These are phyloP conservation scores for Corylus avellana DNA, from an alignment of 306 rosid species.

Conservation along the genomic window DNA sequence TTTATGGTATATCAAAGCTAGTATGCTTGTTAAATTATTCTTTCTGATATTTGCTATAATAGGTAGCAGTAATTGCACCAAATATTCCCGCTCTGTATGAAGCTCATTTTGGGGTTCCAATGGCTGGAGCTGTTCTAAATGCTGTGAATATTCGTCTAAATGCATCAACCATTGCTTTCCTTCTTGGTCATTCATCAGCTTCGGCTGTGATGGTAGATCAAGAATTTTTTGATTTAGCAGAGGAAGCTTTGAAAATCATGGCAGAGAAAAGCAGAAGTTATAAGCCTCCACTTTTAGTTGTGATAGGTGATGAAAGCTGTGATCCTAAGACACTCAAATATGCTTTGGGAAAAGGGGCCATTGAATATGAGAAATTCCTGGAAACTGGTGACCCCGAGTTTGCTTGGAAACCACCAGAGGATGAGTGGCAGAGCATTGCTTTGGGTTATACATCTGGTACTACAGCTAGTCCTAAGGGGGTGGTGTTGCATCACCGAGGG, in stretches of 20 bases:
- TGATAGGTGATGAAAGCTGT: slow-evolving; percentile 75
- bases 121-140: slow-evolving; percentile 70
- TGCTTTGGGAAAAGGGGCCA: slow-evolving; percentile 54
- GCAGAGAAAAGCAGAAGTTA: slow-evolving; percentile 46
- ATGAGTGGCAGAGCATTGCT: slow-evolving; percentile 98
- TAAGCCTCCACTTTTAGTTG: slow-evolving; percentile 66
- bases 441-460: slow-evolving; percentile 96
- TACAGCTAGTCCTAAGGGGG: slow-evolving; percentile 96
- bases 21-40: slow-evolving; percentile 20
- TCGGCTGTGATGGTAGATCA: slow-evolving; percentile 62
- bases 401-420: slow-evolving; percentile 84
- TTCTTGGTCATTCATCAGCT: slow-evolving; percentile 63
- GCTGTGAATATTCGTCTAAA: slow-evolving; percentile 62
- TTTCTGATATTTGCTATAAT: slow-evolving; percentile 28
- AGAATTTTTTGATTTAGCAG: slow-evolving; percentile 56
- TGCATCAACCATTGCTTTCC: slow-evolving; percentile 59
- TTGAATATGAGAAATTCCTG: slow-evolving; percentile 71
- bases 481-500: slow-evolving; percentile 89
- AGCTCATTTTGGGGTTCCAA: slow-evolving; percentile 78
- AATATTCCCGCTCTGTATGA: slow-evolving; percentile 89
- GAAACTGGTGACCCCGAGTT: slow-evolving; percentile 76
- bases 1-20: slow-evolving; percentile 15
- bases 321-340: slow-evolving; percentile 45
- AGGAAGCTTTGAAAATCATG: slow-evolving; percentile 75
- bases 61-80: slow-evolving; percentile 93